Evolutionary conservation across 768 basidiomycete genomes (phyloP).

Genomic region (Sporobolomyces pararoseus): DNA sequence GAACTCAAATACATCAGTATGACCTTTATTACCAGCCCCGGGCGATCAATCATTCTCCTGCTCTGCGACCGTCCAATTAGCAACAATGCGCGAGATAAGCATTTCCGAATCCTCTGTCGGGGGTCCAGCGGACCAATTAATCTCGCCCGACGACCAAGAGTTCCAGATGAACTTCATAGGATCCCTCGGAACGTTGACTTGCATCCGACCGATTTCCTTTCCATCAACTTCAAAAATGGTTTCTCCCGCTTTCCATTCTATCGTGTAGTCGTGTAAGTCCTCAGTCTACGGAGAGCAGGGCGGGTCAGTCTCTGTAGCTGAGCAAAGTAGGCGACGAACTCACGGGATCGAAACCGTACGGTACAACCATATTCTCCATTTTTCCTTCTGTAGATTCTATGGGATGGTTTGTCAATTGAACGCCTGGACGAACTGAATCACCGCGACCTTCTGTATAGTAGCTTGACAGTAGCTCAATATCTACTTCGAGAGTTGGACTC

Average conservation of each 20-base stretch:
- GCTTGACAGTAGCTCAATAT: slow-evolving; percentile 23
- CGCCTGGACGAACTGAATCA: slow-evolving; percentile 6
- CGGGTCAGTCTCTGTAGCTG: neutral
- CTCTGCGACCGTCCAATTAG: slow-evolving; percentile 13
- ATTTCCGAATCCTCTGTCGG: slow-evolving; percentile 23
- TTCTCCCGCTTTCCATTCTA: slow-evolving; percentile 10
- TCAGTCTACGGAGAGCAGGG: neutral
- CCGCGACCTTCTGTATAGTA: slow-evolving; percentile 19
- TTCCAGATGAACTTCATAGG: slow-evolving; percentile 16
- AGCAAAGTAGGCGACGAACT: neutral
- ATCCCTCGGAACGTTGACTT: slow-evolving; percentile 1
- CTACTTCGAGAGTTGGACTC: slow-evolving; percentile 18
- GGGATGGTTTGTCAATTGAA: slow-evolving; percentile 25
- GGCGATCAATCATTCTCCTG: no score
- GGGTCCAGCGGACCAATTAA: slow-evolving; percentile 21
- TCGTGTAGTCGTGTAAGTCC: slow-evolving; percentile 26
- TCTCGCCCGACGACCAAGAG: slow-evolving; percentile 3
- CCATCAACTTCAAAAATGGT: slow-evolving; percentile 28
- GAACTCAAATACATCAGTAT: no score
- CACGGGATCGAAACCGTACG: slow-evolving; percentile 19
- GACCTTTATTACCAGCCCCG: no score
- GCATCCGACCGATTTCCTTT: neutral
- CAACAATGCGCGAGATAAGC: neutral
- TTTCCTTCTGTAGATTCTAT: neutral
- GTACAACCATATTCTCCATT: neutral